These are phyloP conservation scores for Melampsora medusae DNA, from an alignment of 1,284 basidiomycete species.

Conservation along the genomic window DNA sequence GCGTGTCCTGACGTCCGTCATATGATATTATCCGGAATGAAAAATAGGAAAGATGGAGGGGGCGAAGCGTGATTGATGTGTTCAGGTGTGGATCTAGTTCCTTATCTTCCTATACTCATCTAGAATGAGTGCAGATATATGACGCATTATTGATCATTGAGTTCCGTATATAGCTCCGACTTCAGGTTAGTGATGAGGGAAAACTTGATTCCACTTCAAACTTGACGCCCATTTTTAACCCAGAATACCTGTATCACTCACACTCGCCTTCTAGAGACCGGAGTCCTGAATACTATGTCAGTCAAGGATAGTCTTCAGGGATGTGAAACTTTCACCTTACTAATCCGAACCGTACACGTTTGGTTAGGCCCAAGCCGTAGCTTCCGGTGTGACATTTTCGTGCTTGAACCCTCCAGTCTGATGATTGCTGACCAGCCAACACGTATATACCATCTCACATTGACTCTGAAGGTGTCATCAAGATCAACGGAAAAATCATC, in stretches of 20 bases:
- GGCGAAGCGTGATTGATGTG: slow-evolving; percentile 37
- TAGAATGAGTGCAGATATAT: too few relatives aligned
- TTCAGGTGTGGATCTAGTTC: slow-evolving; percentile 21
- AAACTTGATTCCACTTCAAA: too few relatives aligned
- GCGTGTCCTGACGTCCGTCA: too few relatives aligned
- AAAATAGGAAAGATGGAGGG: slow-evolving; percentile 43
- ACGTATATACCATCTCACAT: background rate
- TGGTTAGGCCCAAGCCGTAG: slow-evolving; percentile 38
- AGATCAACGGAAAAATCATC: slow-evolving; percentile 81
- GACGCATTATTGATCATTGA: too few relatives aligned
- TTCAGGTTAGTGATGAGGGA: slow-evolving; percentile 30
- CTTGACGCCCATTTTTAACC: background rate
- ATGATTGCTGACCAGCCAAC: background rate
- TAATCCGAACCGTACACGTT: too few relatives aligned
- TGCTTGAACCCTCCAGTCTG: background rate
- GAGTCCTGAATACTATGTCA: slow-evolving; percentile 43
- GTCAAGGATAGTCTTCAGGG: background rate
- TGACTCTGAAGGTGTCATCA: slow-evolving; percentile 69
- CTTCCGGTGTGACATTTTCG: slow-evolving; percentile 27
- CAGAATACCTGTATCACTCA: background rate
- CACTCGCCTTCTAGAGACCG: slow-evolving; percentile 32
- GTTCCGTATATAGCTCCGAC: slow-evolving; percentile 18
- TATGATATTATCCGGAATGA: background rate
- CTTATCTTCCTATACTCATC: too few relatives aligned
- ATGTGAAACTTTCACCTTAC: too few relatives aligned